Percentiles rank a stretch among this genome's conserved stretches.
Evolutionary conservation across 1,284 basidiomycete genomes (phyloP).

Genomic region (Stereum hirsutum): DNA sequence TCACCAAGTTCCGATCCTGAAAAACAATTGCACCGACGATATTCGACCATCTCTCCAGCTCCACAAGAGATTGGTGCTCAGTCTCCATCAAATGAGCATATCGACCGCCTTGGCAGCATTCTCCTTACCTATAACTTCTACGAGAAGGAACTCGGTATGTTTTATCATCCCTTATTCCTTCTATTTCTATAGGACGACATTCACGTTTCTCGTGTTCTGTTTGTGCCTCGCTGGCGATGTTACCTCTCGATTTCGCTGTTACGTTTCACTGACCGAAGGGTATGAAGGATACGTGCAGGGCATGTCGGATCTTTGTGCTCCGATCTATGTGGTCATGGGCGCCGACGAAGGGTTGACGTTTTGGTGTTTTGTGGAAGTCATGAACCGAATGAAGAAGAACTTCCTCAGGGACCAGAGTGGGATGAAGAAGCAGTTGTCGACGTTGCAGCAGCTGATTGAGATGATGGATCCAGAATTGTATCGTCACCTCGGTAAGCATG

Average conservation of each 20-base stretch:
- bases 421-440: constrained; percentile 90
- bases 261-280: constrained; percentile 6
- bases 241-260: too few relatives aligned
- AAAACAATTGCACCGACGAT: constrained; percentile 41
- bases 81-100: constrained; percentile 81
- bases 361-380: constrained; percentile 93
- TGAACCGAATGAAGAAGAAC: constrained; percentile 94
- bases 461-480: constrained; percentile 94
- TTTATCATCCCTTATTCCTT: not conserved
- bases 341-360: constrained; percentile 88
- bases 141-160: constrained; percentile 75
- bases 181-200: not conserved
- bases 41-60: constrained; percentile 64
- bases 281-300: constrained; percentile 82
- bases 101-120: constrained; percentile 71
- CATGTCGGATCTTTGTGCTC: constrained; percentile 95
- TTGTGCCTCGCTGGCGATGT: constrained; percentile 12
- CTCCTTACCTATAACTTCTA: constrained; percentile 92
- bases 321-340: constrained; percentile 87
- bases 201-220: constrained; percentile 17
- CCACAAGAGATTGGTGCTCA: constrained; percentile 70
- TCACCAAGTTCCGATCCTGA: constrained; percentile 33
- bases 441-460: constrained; percentile 83
- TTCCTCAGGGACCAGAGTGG: constrained; percentile 96
- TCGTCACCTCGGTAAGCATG: constrained; percentile 63